Percentiles rank a stretch among this genome's conserved stretches.
phyloP scores from a whole-genome alignment of 1,284 basidiomycete species.

The Sanghuangporus sanghuang region DNA sequence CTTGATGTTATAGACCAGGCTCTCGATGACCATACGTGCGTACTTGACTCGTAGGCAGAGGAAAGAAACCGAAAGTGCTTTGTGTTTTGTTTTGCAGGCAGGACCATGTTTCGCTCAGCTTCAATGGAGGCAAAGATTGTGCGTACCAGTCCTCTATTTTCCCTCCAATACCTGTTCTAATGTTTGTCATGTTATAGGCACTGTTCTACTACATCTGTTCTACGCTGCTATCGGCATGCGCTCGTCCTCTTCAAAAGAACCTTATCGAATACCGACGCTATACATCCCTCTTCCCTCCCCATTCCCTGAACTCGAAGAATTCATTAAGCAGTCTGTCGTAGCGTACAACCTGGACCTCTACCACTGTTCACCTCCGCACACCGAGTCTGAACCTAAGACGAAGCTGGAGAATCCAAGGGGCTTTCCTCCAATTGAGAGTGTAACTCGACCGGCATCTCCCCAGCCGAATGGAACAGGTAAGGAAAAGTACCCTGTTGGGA shows the following conservation, averaged over 20 bases:
- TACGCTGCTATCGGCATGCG: slow-evolving; percentile 62
- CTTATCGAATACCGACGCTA: slow-evolving; percentile 59
- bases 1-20: slow-evolving; percentile 73
- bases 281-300: slow-evolving; percentile 91
- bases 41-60: not conserved
- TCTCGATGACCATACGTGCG: slow-evolving; percentile 71
- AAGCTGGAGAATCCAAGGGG: not conserved
- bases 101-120: slow-evolving; percentile 77
- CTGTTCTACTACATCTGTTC: slow-evolving; percentile 89
- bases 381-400: not conserved
- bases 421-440: slow-evolving; percentile 25
- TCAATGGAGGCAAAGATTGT: slow-evolving; percentile 99
- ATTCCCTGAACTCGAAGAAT: slow-evolving; percentile 80
- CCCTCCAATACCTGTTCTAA: not conserved
- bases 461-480: slow-evolving; percentile 7
- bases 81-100: slow-evolving; percentile 37
- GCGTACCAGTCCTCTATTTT: slow-evolving; percentile 29
- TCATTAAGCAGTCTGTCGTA: slow-evolving; percentile 63
- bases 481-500: slow-evolving; percentile 33
- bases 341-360: slow-evolving; percentile 82
- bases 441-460: slow-evolving; percentile 25
- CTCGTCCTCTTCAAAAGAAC: slow-evolving; percentile 31
- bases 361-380: slow-evolving; percentile 40
- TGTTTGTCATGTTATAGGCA: slow-evolving; percentile 49
- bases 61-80: not conserved